Percentiles rank a stretch among this genome's conserved stretches.
Evolutionary conservation across 2,329 filamentous ascomycete species (phyloP).

Genomic region (Talaromyces sp.): DNA sequence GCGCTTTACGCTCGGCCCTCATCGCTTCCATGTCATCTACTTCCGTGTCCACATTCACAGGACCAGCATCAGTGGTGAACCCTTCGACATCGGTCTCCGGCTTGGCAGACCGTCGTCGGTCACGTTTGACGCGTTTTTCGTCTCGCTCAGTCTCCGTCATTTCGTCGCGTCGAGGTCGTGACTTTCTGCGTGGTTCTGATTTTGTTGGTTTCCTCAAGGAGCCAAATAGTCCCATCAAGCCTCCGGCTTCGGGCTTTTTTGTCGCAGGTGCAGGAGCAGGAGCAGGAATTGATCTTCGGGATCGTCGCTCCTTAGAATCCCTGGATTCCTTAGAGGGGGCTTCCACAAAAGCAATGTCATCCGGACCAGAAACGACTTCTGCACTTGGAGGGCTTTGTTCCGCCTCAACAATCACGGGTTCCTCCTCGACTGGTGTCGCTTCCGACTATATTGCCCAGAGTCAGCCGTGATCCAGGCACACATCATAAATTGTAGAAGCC

Average conservation of each 20-base stretch:
- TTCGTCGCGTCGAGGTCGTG: constrained; percentile 38
- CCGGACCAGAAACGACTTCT: constrained; percentile 46
- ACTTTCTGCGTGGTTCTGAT: constrained; percentile 35
- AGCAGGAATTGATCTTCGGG: constrained; percentile 59
- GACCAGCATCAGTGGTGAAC: constrained; percentile 43
- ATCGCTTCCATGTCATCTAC: constrained; percentile 55
- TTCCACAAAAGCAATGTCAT: constrained; percentile 53
- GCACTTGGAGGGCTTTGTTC: constrained; percentile 45
- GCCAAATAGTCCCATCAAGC: constrained; percentile 63
- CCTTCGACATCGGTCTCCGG: constrained; percentile 52
- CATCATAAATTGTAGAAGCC: not conserved
- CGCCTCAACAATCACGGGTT: constrained; percentile 55
- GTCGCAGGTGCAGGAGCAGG: constrained; percentile 40
- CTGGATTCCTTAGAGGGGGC: constrained; percentile 32
- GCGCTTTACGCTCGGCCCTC: constrained; percentile 60
- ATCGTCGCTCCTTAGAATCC: constrained; percentile 43
- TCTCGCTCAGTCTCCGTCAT: constrained; percentile 38
- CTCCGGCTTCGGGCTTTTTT: constrained; percentile 56
- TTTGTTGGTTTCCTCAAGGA: constrained; percentile 35
- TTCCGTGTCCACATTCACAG: constrained; percentile 36
- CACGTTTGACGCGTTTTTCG: constrained; percentile 32
- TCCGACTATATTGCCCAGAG: constrained; percentile 8
- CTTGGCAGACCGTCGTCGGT: constrained; percentile 39
- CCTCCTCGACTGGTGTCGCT: constrained; percentile 34
- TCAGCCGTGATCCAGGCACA: not conserved